Percentiles rank a stretch among this genome's conserved stretches.
These are phyloP conservation scores for Leccinum disarticulatum DNA, from an alignment of 768 basidiomycete genomes.

Conservation along the genomic window DNA sequence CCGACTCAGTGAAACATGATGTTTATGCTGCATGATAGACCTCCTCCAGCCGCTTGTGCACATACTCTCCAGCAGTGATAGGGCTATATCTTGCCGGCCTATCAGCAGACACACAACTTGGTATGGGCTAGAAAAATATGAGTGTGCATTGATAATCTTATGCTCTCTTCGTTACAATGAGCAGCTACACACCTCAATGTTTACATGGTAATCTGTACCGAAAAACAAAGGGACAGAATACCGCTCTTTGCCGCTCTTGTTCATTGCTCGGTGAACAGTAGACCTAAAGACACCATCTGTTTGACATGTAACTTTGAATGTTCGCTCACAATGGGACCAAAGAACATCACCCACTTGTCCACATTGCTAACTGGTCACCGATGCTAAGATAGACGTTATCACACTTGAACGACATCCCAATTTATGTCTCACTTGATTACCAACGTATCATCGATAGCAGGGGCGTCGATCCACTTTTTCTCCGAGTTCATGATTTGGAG, in stretches of 20 bases:
- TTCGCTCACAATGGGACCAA: neutral
- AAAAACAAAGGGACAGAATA: constrained; percentile 92
- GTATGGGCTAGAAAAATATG: constrained; percentile 35
- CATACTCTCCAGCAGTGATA: constrained; percentile 81
- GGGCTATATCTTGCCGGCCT: constrained; percentile 67
- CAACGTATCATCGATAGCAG: constrained; percentile 73
- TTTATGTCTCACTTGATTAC: constrained; percentile 70
- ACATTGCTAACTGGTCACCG: constrained; percentile 84
- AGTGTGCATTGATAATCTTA: neutral
- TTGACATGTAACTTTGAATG: neutral
- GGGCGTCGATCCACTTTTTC: constrained; percentile 80
- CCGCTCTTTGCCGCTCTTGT: constrained; percentile 64
- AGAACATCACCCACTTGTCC: constrained; percentile 65
- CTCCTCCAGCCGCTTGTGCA: constrained; percentile 68
- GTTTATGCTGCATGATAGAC: constrained; percentile 18
- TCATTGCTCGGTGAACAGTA: constrained; percentile 84
- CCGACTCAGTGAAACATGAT: too few species aligned
- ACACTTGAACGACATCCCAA: constrained; percentile 15
- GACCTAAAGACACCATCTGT: constrained; percentile 89
- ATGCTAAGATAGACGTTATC: constrained; percentile 45
- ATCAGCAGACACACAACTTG: constrained; percentile 49
- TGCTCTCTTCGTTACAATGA: neutral
- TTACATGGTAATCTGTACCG: too few species aligned
- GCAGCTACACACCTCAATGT: constrained; percentile 61
- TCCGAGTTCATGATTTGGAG: constrained; percentile 80